A percentile compares a stretch with the other conserved stretches of the same genome.
Evolutionary conservation across 2,329 filamentous ascomycete species (phyloP).

Genomic region (Pseudogymnoascus sp.): DNA sequence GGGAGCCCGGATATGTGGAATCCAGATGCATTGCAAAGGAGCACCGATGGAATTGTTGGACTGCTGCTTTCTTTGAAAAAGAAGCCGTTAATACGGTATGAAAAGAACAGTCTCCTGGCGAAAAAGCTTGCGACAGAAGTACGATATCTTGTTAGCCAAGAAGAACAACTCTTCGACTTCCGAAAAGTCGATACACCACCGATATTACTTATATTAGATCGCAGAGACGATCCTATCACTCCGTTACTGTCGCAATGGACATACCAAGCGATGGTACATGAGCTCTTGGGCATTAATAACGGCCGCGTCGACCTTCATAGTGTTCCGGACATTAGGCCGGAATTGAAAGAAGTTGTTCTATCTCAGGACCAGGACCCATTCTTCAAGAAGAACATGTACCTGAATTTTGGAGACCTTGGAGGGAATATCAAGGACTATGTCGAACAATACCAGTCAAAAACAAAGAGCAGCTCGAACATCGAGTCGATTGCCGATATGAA

Average conservation of each 20-base stretch:
- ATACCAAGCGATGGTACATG: constrained; percentile 99
- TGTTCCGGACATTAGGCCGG: constrained; percentile 74
- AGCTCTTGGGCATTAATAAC: constrained; percentile 86
- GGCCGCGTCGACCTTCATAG: constrained; percentile 84
- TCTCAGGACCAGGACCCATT: constrained; percentile 97
- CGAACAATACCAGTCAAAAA: constrained; percentile 94
- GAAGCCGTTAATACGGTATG: constrained; percentile 87
- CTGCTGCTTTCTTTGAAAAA: constrained; percentile 87
- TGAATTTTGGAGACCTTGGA: constrained; percentile 92
- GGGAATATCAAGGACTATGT: constrained; percentile 98
- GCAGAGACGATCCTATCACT: constrained; percentile 89
- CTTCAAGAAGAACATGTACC: constrained; percentile 98
- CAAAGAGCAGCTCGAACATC: constrained; percentile 91
- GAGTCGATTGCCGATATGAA: constrained; percentile 99
- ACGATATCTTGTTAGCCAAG: constrained; percentile 86
- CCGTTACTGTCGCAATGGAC: constrained; percentile 96
- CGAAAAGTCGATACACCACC: constrained; percentile 89
- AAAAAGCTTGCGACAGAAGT: constrained; percentile 93
- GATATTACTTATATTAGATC: constrained; percentile 81
- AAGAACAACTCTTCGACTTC: constrained; percentile 95
- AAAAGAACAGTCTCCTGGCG: constrained; percentile 80
- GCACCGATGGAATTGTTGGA: constrained; percentile 79
- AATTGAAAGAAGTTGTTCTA: constrained; percentile 87
- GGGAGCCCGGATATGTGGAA: constrained; percentile 82
- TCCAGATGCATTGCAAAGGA: constrained; percentile 73